Base-by-base conservation (phyloP, 202 grass and related monocot genomes). In the Bolboschoenoplectus hybrid region DNA sequence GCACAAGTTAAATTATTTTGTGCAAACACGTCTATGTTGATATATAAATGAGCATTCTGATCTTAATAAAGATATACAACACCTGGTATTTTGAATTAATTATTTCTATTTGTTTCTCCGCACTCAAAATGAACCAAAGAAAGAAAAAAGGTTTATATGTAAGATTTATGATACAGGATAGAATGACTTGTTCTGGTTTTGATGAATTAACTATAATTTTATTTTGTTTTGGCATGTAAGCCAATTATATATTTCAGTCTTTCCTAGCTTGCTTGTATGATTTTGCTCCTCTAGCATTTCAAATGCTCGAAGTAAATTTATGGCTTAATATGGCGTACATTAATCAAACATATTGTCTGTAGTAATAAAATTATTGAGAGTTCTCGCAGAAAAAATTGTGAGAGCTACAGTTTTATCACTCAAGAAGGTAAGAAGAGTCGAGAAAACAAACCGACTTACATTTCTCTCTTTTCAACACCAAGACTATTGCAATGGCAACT, bases 401-500 rank as follows among this genome's bases (percentile, higher is more conserved):
- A n/a, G 16, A 60, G 1, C 16, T 19, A 16, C 2, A 60, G n/a
- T 5, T 2, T n/a, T 60, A 17, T 60, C 5, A 60, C 56, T 60
- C 1, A 60, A 60, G 56, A 60, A 50, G 9, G 19, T 5, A 74
- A 32, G 7, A 5, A 13, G 10, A 74, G 6, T 10, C 32, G 26
- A 76, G 44, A 74, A 74, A 76, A 13, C 6, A 55, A 32, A 38
- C 56, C 1, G 45, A 38, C 73, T 55, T 76, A 76, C 49, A 14
- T 76, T 76, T 76, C 11, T 20, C 35, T 47, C 11, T 55, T 76
- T 76, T 76, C 47, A 76, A 35, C 11, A 32, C 20, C 20, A 76
- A 38, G 19, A 55, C 10, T 76, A 9, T 36, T 76, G 11, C 49
- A 76, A 76, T 35, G 49, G 47, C 73, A 55, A 55, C 12, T 56